Conservation (phyloP, 192 early-diverging fungal species). For the Geranomyces michiganensis region DNA sequence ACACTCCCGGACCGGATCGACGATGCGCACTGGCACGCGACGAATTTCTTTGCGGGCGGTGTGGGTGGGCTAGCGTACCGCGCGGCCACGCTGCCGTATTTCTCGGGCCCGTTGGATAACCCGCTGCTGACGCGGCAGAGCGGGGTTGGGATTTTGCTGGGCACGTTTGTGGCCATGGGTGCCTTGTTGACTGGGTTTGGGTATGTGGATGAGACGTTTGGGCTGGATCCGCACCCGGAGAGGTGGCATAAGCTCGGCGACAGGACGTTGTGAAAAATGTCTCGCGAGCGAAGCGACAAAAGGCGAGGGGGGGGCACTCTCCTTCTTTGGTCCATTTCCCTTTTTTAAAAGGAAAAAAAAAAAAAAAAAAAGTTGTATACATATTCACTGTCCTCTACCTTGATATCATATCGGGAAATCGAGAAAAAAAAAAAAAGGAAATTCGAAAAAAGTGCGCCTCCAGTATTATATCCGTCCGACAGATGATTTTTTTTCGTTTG, state of each 20-base stretch:
- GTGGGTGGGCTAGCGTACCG: slow-evolving; percentile 35
- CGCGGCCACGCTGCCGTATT: slow-evolving; percentile 33
- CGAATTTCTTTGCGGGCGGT: slow-evolving; percentile 34
- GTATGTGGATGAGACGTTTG: slow-evolving; percentile 17
- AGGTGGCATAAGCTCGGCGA: slow-evolving; percentile 18
- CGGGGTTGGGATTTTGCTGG: slow-evolving; percentile 22
- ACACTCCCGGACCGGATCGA: slow-evolving; percentile 17
- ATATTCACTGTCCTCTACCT: no score
- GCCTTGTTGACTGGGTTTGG: slow-evolving; percentile 23
- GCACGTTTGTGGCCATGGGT: slow-evolving; percentile 34
- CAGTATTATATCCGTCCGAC: no score
- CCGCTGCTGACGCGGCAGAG: slow-evolving; percentile 20
- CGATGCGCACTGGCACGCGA: slow-evolving; percentile 27
- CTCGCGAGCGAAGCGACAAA: no score
- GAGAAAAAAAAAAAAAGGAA: no score
- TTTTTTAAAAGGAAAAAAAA: no score
- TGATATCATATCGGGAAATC: no score
- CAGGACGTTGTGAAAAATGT: neutral
- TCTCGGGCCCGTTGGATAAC: slow-evolving; percentile 31
- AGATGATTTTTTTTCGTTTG: no score
- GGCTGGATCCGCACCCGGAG: slow-evolving; percentile 20
- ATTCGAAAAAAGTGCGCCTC: no score
- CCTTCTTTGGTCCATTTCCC: no score
- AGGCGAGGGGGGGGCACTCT: no score
- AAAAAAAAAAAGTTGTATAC: no score